A percentile compares a stretch with the other conserved stretches of the same genome.
Conservation (phyloP, 2,329 filamentous ascomycete genomes). For the Huntiella savannae region DNA sequence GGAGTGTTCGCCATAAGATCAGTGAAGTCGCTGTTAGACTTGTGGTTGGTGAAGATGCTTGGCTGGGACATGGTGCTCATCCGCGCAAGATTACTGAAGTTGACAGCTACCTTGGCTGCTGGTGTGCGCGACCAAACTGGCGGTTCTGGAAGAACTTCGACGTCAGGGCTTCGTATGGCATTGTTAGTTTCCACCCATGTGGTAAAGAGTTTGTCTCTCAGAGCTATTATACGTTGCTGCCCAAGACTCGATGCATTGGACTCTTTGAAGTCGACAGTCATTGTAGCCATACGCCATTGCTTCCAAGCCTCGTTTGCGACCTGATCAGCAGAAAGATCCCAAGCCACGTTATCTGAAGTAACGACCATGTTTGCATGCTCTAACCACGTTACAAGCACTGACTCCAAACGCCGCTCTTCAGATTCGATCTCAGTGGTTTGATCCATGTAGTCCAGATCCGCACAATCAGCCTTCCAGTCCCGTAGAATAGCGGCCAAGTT, state of each 20-base stretch:
- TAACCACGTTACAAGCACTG: constrained; percentile 4
- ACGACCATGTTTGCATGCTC: constrained; percentile 3
- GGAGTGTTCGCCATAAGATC: constrained; percentile 21
- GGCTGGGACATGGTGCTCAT: constrained; percentile 10
- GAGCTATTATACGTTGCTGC: constrained; percentile 7
- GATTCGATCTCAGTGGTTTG: constrained; percentile 4
- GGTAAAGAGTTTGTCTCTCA: constrained; percentile 6
- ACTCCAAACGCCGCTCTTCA: not conserved
- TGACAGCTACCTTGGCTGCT: constrained; percentile 3
- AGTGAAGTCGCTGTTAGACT: constrained; percentile 2
- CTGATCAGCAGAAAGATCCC: constrained; percentile 7
- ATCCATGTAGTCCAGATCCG: not conserved
- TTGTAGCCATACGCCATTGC: constrained; percentile 11
- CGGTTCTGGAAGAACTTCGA: not conserved
- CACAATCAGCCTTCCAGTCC: constrained; percentile 1
- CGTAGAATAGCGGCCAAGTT: not conserved
- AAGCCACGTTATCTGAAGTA: constrained; percentile 1
- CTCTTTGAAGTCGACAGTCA: constrained; percentile 10
- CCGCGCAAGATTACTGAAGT: constrained; percentile 4
- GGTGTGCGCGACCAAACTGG: constrained; percentile 7
- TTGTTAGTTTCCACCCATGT: constrained; percentile 6
- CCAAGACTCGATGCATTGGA: constrained; percentile 12
- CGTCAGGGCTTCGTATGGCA: not conserved
- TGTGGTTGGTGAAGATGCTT: not conserved
- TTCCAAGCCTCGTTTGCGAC: constrained; percentile 10